A percentile compares a stretch with the other conserved stretches of the same genome.
Evolutionary conservation across 345 rosid genomes (phyloP).

Genomic region (Lagerstroemia speciosa): DNA sequence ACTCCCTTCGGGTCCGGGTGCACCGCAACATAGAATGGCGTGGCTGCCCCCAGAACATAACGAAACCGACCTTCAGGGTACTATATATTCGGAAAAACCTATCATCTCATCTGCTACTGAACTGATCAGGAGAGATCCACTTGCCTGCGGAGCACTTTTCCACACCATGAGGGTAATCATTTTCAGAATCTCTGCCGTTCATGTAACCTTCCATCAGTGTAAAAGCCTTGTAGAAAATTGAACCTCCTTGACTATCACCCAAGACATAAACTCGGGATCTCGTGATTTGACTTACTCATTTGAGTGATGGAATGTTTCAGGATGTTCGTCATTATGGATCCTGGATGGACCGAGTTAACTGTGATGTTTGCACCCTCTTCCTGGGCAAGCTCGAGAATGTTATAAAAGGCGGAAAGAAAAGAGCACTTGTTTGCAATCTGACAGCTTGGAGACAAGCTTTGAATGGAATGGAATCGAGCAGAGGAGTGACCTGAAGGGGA

Average conservation of each 20-base stretch:
- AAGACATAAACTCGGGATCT: background rate
- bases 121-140: slow-evolving; percentile 31
- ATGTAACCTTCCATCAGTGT: background rate
- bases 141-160: slow-evolving; percentile 88
- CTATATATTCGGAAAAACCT: slow-evolving; percentile 49
- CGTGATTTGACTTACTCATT: slow-evolving; percentile 49
- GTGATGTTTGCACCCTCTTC: slow-evolving; percentile 78
- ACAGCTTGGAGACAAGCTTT: background rate
- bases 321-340: slow-evolving; percentile 80
- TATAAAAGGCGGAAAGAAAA: background rate
- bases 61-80: background rate
- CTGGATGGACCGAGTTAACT: slow-evolving; percentile 83
- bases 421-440: background rate
- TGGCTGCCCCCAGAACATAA: slow-evolving; percentile 72
- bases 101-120: slow-evolving; percentile 13
- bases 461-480: background rate
- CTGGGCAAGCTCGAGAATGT: slow-evolving; percentile 20
- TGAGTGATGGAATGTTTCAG: slow-evolving; percentile 43
- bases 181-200: slow-evolving; percentile 48
- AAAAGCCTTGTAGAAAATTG: no score
- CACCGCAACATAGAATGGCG: slow-evolving; percentile 76
- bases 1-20: slow-evolving; percentile 61
- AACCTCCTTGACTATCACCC: background rate
- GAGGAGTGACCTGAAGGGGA: slow-evolving; percentile 49
- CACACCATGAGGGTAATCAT: slow-evolving; percentile 49